A percentile compares a stretch with the other conserved stretches of the same genome.
Evolutionary conservation across 305 asterid species (phyloP).

Genomic region (Ruellia speciosa): DNA sequence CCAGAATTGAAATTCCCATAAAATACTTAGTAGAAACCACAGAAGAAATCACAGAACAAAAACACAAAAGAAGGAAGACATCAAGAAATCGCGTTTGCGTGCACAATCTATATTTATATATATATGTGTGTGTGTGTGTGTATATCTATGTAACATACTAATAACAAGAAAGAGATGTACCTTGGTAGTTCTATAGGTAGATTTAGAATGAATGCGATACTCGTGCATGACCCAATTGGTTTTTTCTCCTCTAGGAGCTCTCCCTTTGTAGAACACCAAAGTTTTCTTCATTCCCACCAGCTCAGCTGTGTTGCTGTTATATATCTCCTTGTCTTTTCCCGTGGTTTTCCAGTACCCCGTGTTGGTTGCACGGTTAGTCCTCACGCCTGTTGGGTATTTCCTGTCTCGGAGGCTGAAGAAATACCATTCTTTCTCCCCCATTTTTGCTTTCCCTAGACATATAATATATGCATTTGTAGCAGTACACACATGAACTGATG

Average conservation of each 20-base stretch:
- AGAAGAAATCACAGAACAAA: neutral
- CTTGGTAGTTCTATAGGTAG: conserved; percentile 64
- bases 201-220: conserved; percentile 79
- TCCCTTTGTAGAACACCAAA: conserved; percentile 75
- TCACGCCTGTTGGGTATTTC: conserved; percentile 86
- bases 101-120: neutral
- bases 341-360: conserved; percentile 96
- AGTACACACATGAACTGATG: no score
- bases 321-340: conserved; percentile 89
- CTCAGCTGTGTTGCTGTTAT: conserved; percentile 57
- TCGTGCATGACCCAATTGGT: conserved; percentile 98
- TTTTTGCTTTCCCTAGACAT: conserved; percentile 67
- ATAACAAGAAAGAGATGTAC: conserved; percentile 17
- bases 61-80: neutral
- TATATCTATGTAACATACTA: no score
- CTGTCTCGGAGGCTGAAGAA: conserved; percentile 91
- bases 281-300: conserved; percentile 89
- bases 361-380: conserved; percentile 90
- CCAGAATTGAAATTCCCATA: no score
- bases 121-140: neutral
- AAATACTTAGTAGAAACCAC: no score
- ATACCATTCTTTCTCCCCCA: conserved; percentile 95
- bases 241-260: conserved; percentile 96
- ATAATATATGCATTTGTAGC: no score
- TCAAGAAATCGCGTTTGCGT: neutral